Base-by-base conservation (phyloP, 257 asterid species). In the Linaria vulgaris region DNA sequence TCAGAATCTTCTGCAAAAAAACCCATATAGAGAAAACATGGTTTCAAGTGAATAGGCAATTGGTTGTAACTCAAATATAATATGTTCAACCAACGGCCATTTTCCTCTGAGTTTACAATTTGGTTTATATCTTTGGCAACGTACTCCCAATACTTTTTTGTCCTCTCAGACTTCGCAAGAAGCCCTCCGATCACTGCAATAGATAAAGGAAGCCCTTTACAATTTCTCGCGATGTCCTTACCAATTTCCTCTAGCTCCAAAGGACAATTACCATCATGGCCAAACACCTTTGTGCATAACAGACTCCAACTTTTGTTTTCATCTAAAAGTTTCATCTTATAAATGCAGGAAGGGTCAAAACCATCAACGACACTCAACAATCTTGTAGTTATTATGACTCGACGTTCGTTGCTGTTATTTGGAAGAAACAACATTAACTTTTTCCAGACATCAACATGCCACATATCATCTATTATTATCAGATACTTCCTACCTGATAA, bases 171-270 rank as follows among this genome's bases (percentile, higher is more conserved):
- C 44, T 63, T 74, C 3, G 61, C 61, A 37, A 74, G 75, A 44
- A 63, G 49, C 41, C 79, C 79, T 13, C 68, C 65, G 21, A 74
- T 59, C 11, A 74, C 74, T 5, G 59, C 65, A 38, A 69, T 58
- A 38, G 74, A 68, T n/a, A 74, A 46, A 5, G 79, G 79, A 52
- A 74, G 74, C 19, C 79, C 79, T 7, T 53, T 15, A n/a, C 79
- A 74, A 41, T 30, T 74, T 64, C 54, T 64, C 16, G 68, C 65
- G 12, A 69, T 69, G 43, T 43, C 20, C 48, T 59, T 70, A 15
- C 75, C 79, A 49, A 56, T 21, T 49, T 55, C 67, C 47, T 63
- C 72, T 59, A 75, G 24, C 44, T 70, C 74, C 22, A 23, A 61
- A 30, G 73, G 67, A 46, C 70, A 70, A 23, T 20, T 39, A 53